Evolutionary conservation across 768 basidiomycete species (phyloP).

Genomic region (Lactifluus pinguis): DNA sequence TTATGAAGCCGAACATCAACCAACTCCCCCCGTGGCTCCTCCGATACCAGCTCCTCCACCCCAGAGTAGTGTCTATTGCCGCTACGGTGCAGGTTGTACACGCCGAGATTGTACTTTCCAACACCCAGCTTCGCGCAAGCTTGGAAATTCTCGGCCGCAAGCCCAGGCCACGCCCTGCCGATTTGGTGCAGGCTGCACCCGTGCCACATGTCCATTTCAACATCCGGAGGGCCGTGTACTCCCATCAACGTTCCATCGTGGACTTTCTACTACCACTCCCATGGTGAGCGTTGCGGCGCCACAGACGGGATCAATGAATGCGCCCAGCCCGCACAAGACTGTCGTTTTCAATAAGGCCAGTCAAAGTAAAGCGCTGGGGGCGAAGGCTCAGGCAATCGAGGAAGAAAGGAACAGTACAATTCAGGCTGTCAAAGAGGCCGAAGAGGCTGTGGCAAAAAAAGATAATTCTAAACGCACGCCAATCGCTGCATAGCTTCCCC

Average conservation of each 20-base stretch:
- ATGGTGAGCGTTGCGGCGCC: conserved; percentile 54
- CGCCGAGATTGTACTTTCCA: conserved; percentile 67
- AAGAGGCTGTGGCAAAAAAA: conserved; percentile 50
- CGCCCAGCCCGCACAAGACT: conserved; percentile 56
- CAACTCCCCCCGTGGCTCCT: conserved; percentile 27
- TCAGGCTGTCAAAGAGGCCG: conserved; percentile 57
- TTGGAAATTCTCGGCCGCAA: conserved; percentile 4
- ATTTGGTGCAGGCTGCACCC: conserved; percentile 79
- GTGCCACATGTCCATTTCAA: conserved; percentile 59
- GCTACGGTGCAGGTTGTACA: conserved; percentile 81
- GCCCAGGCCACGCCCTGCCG: conserved; percentile 43
- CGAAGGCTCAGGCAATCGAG: conserved; percentile 55
- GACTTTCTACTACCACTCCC: conserved; percentile 51
- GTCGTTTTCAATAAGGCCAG: conserved; percentile 55
- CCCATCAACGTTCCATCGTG: conserved; percentile 73
- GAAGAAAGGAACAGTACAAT: conserved; percentile 54
- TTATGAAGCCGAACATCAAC: conserved; percentile 15
- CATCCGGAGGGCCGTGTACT: conserved; percentile 84
- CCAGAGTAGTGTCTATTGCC: conserved; percentile 45
- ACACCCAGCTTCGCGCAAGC: conserved; percentile 30
- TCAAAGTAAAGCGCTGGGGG: conserved; percentile 30
- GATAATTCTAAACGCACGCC: conserved; percentile 41
- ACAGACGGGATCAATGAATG: conserved; percentile 58
- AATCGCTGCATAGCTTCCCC: conserved; percentile 23
- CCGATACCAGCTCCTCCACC: conserved; percentile 28